These are phyloP conservation scores for Lanmaoa rubissima DNA, from an alignment of 768 basidiomycete genomes.

Conservation along the genomic window DNA sequence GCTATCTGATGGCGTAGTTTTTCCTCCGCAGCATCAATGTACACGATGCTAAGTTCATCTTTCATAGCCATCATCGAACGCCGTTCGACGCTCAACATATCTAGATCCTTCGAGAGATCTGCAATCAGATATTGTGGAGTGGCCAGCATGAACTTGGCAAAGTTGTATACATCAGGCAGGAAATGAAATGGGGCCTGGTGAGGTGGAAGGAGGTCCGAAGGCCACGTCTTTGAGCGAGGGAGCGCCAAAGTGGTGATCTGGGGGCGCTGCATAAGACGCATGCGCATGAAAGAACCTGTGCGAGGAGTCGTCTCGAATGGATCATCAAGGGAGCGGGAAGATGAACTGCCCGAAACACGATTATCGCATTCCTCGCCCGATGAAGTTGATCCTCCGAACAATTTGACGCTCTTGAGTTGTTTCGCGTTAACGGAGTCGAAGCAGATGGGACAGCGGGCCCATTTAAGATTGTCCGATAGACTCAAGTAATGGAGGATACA, in stretches of 20 bases:
- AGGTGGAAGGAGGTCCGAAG: constrained; percentile 86
- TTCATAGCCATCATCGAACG: constrained; percentile 59
- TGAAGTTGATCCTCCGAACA: constrained; percentile 59
- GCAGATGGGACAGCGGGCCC: constrained; percentile 94
- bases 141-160: constrained; percentile 95
- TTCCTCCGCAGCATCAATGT: constrained; percentile 74
- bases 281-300: constrained; percentile 61
- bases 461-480: constrained; percentile 77
- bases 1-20: constrained; percentile 79
- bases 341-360: constrained; percentile 37
- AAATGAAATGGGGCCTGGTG: constrained; percentile 96
- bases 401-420: constrained; percentile 92
- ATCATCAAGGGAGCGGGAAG: constrained; percentile 41
- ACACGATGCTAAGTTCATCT: constrained; percentile 75
- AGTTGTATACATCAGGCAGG: constrained; percentile 84
- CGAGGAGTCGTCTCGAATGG: constrained; percentile 41
- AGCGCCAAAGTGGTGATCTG: constrained; percentile 94
- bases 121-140: constrained; percentile 80
- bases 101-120: constrained; percentile 71
- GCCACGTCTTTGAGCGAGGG: constrained; percentile 91
- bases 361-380: constrained; percentile 31
- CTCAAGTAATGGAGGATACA: constrained; percentile 91
- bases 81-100: constrained; percentile 70
- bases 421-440: constrained; percentile 88
- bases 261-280: constrained; percentile 91